phyloP scores from a whole-genome alignment of 2,329 filamentous ascomycete species.

The Pseudogymnoascus destructans region DNA sequence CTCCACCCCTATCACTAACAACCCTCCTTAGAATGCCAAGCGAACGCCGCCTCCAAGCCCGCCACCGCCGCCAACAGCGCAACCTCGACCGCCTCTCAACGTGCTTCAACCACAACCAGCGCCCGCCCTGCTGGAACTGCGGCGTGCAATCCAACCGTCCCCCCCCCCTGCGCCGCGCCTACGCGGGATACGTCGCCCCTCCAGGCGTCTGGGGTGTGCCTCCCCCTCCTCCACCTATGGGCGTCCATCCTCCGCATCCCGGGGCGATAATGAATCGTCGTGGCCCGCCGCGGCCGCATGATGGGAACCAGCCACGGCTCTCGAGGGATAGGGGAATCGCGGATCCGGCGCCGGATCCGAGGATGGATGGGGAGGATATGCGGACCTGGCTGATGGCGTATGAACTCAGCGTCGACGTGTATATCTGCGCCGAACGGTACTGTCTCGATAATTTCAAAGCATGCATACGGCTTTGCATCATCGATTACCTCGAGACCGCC shows the following conservation, averaged over 20 bases:
- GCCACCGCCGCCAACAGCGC: slow-evolving; percentile 27
- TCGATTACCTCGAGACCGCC: slow-evolving; percentile 31
- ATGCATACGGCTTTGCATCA: slow-evolving; percentile 30
- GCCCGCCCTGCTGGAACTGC: slow-evolving; percentile 33
- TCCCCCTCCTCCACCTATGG: slow-evolving; percentile 15
- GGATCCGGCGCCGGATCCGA: slow-evolving; percentile 15
- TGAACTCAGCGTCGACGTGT: slow-evolving; percentile 36
- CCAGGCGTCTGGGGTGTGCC: slow-evolving; percentile 10
- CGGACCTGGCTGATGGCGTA: slow-evolving; percentile 36
- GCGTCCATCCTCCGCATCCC: slow-evolving; percentile 3
- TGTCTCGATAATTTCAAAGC: slow-evolving; percentile 34
- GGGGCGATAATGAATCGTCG: slow-evolving; percentile 12
- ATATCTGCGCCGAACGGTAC: slow-evolving; percentile 36
- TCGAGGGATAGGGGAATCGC: slow-evolving; percentile 15
- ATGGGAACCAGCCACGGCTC: slow-evolving; percentile 16
- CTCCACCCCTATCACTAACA: background rate
- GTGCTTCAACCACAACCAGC: slow-evolving; percentile 26
- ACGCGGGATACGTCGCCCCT: slow-evolving; percentile 10
- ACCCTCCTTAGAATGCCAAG: slow-evolving; percentile 13
- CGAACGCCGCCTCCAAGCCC: slow-evolving; percentile 26
- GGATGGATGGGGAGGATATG: slow-evolving; percentile 33
- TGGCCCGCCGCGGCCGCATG: slow-evolving; percentile 14
- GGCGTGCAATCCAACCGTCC: slow-evolving; percentile 24
- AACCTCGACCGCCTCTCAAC: slow-evolving; percentile 29
- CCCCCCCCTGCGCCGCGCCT: slow-evolving; percentile 16